A percentile compares a stretch with the other conserved stretches of the same genome.
Evolutionary conservation across 2,329 filamentous ascomycete species (phyloP).

Genomic region (Clarireedia monteithiana): DNA sequence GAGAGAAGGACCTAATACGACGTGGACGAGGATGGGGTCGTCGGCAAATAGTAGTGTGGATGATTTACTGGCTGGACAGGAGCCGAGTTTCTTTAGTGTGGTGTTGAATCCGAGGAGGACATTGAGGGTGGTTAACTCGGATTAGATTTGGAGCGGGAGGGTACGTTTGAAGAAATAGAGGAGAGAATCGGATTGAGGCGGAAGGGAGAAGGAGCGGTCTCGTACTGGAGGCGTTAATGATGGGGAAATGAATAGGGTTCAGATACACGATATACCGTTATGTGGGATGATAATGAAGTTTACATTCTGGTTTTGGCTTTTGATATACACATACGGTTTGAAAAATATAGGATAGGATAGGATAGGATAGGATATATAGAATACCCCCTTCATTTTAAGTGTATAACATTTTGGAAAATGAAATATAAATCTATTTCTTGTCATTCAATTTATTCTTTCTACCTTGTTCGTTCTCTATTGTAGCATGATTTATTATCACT

Average conservation of each 20-base stretch:
- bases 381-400: too few relatives aligned
- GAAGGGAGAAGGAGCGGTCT: background rate
- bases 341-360: background rate
- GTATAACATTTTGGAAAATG: too few relatives aligned
- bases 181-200: background rate
- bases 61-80: conserved; percentile 52
- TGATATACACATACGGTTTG: background rate
- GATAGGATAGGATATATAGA: too few relatives aligned
- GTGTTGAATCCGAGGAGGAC: conserved; percentile 61
- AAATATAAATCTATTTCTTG: too few relatives aligned
- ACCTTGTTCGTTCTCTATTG: too few relatives aligned
- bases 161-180: background rate
- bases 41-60: conserved; percentile 37
- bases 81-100: conserved; percentile 66
- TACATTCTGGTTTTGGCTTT: background rate
- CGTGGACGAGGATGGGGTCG: conserved; percentile 19
- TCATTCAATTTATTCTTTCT: too few relatives aligned
- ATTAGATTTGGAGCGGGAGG: conserved; percentile 12
- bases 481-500: too few relatives aligned
- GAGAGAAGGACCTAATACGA: conserved; percentile 11
- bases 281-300: background rate
- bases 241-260: background rate
- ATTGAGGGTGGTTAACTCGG: conserved; percentile 56
- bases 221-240: too few relatives aligned
- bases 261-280: background rate